Evolutionary conservation across 169 alveolate species (phyloP).

Genomic region (Sarcocystis neurona): DNA sequence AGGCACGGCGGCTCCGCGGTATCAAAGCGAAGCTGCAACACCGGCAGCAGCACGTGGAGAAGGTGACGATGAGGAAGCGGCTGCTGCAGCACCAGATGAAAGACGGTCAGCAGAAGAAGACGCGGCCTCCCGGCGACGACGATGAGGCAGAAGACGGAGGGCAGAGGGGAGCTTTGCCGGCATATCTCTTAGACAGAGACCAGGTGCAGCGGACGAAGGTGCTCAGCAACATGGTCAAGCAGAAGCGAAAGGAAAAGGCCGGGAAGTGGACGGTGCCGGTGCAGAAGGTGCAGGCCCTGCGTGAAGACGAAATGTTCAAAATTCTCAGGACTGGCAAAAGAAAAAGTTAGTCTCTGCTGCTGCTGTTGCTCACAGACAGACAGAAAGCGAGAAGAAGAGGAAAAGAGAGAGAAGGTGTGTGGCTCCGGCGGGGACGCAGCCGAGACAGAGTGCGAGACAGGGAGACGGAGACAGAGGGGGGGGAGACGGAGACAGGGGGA

Average conservation of each 20-base stretch:
- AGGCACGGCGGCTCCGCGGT: conserved; percentile 94
- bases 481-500: no score
- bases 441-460: no score
- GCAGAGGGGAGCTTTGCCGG: conserved; percentile 99
- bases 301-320: conserved; percentile 88
- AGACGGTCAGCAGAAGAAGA: conserved; percentile 87
- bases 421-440: no score
- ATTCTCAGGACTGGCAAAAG: conserved; percentile 72
- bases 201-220: conserved; percentile 92
- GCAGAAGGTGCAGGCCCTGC: conserved; percentile 94
- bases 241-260: conserved; percentile 98
- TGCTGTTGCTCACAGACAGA: no score
- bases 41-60: conserved; percentile 96
- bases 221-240: conserved; percentile 97
- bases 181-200: conserved; percentile 98
- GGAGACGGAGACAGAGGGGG: no score
- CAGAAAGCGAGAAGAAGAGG: no score
- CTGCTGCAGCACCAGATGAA: conserved; percentile 91
- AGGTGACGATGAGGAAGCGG: conserved; percentile 94
- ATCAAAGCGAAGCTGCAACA: conserved; percentile 96
- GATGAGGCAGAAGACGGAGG: conserved; percentile 77
- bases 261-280: conserved; percentile 99
- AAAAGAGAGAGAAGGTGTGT: no score
- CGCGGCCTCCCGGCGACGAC: conserved; percentile 74
- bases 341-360: conserved; percentile 71